Evolutionary conservation across 2,329 filamentous ascomycete genomes (phyloP), one percentile per base, ranked within the genome.

Genomic region (Pseudogymnoascus sp.): DNA sequence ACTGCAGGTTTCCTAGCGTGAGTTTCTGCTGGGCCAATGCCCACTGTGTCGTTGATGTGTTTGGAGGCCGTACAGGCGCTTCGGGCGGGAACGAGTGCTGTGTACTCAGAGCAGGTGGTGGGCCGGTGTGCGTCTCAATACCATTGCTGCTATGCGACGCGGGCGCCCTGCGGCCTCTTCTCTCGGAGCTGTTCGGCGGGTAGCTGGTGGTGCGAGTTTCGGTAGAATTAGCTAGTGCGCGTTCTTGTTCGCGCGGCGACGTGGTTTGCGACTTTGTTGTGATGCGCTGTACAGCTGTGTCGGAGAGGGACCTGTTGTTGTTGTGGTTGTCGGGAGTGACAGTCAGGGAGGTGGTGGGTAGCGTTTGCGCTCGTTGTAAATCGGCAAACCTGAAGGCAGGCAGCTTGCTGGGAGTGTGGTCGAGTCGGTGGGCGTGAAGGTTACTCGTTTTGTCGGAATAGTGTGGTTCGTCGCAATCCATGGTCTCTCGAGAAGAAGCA

Each of bases 61-160:
- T 60, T 10, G 59, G 36, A 18, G 37, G 33, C 35, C 59, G 31
- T n/a, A 31, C 18, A 60, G 59, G 59, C 36, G 36, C 37, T 45
- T 31, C 59, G 29, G 59, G 25, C 15, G 45, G 18, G 40, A 40
- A 37, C 10, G 36, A 40, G 15, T 31, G 60, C 4, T 61, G 60
- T 25, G 60, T 60, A 36, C 60, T 62, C 52, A 62, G 35, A 37
- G 60, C 60, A 39, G 60, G 60, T 37, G 52, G 52, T 21, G 60
- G 60, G 21, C 52, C 52, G 9, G 52, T 60, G 33, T 35, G n/a
- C n/a, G 60, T 62, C 29, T 62, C 60, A 10, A 60, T 62, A 37
- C 60, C 60, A 62, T 62, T 62, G 60, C 45, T 62, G 52, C 52
- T 62, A 52, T 60, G 52, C n/a, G 60, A 59, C n/a, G 52, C 60